Evolutionary conservation across 805 yeast species (phyloP).

Genomic region (Saccharomycopsis oosterbeekiorum): DNA sequence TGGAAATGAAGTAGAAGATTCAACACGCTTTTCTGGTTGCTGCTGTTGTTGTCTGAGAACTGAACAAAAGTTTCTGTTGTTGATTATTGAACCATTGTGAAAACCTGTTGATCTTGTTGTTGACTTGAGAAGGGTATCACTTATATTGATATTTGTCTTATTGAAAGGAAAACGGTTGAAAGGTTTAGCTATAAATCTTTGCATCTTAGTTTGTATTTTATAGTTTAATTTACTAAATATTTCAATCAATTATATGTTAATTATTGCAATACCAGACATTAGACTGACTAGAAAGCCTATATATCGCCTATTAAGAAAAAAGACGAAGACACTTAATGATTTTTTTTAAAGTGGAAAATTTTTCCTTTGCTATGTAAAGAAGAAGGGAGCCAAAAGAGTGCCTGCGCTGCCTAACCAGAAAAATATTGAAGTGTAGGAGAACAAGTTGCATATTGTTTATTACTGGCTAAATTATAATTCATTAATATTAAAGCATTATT

Average conservation of each 20-base stretch:
- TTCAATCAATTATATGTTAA: too few relatives aligned
- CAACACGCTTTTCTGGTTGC: neutral
- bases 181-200: neutral
- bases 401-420: too few relatives aligned
- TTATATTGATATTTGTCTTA: neutral
- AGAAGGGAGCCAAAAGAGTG: too few relatives aligned
- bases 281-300: too few relatives aligned
- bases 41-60: neutral
- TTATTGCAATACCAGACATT: too few relatives aligned
- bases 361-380: neutral
- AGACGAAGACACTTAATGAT: neutral
- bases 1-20: neutral
- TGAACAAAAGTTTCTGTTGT: neutral
- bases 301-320: too few relatives aligned
- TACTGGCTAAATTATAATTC: too few relatives aligned
- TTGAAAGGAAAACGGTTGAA: neutral
- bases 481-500: too few relatives aligned
- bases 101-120: neutral
- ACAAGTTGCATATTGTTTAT: too few relatives aligned
- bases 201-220: neutral
- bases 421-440: too few relatives aligned
- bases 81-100: neutral
- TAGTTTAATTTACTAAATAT: too few relatives aligned
- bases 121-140: neutral
- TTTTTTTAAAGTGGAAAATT: neutral